These are phyloP conservation scores for Pyrrhoderma lamaoense DNA, from an alignment of 1,284 basidiomycete genomes.

Conservation along the genomic window DNA sequence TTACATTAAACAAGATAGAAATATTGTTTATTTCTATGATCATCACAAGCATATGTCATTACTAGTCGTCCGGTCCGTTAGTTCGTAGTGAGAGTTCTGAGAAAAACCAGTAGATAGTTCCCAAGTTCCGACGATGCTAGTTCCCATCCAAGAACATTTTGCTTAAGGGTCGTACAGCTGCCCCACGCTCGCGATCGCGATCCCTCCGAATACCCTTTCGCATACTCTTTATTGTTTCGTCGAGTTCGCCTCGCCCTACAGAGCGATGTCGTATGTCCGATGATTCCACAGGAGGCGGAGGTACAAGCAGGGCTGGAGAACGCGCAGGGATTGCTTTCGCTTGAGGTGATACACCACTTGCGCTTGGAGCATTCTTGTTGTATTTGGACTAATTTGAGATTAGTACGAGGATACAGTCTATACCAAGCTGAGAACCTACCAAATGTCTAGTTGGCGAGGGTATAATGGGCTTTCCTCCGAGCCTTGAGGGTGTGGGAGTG, in stretches of 20 bases:
- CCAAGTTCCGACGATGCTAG: neutral
- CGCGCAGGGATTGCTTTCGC: neutral
- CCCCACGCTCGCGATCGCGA: conserved; percentile 26
- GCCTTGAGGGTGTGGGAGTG: neutral
- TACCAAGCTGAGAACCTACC: too few species aligned
- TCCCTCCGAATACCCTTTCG: conserved; percentile 56
- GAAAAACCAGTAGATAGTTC: neutral
- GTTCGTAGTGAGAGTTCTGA: too few species aligned
- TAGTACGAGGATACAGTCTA: too few species aligned
- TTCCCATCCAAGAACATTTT: conserved; percentile 75
- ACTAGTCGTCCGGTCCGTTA: too few species aligned
- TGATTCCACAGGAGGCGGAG: conserved; percentile 33
- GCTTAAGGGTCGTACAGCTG: conserved; percentile 38
- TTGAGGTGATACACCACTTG: neutral
- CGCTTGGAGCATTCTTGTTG: too few species aligned
- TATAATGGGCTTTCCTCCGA: neutral
- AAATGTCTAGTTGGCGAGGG: neutral
- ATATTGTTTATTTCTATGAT: neutral
- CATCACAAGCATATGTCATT: too few species aligned
- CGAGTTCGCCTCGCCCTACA: conserved; percentile 67
- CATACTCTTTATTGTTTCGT: conserved; percentile 77
- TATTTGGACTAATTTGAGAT: too few species aligned
- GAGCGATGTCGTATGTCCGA: conserved; percentile 37
- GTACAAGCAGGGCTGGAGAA: conserved; percentile 6
- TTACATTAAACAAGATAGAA: conserved; percentile 2